Conservation (phyloP, 441 rosid genomes). For the Euphorbia schlechtendalii region DNA sequence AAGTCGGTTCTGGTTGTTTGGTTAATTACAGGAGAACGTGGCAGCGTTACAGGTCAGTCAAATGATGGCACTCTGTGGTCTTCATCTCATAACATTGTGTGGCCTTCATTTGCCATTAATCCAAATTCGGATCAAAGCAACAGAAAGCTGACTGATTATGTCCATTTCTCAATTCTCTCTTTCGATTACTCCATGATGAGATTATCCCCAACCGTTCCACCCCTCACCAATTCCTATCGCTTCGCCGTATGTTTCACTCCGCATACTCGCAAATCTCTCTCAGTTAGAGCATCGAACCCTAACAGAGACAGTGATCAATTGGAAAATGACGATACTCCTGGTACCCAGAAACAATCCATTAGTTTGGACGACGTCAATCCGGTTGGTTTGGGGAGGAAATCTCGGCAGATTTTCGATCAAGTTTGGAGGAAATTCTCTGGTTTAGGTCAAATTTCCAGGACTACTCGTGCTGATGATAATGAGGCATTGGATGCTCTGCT, state of each 20-base stretch:
- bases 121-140: background rate
- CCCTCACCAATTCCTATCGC: conserved; percentile 6
- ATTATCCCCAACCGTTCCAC: conserved; percentile 9
- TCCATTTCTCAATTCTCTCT: background rate
- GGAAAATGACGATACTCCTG: conserved; percentile 12
- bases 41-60: conserved; percentile 16
- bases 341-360: conserved; percentile 32
- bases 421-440: conserved; percentile 97
- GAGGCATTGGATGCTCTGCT: conserved; percentile 65
- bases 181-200: background rate
- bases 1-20: too few relatives aligned
- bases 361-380: conserved; percentile 85
- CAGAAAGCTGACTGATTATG: background rate
- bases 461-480: conserved; percentile 55
- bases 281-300: conserved; percentile 13
- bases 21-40: conserved; percentile 22
- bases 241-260: background rate
- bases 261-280: background rate
- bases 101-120: conserved; percentile 11
- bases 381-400: conserved; percentile 78
- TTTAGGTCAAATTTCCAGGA: conserved; percentile 88
- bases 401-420: conserved; percentile 83
- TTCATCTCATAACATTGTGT: conserved; percentile 12
- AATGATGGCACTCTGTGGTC: background rate
- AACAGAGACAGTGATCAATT: conserved; percentile 3